These are phyloP conservation scores for Zygosaccharomyces siamensis DNA, from an alignment of 805 yeast genomes.

Conservation along the genomic window DNA sequence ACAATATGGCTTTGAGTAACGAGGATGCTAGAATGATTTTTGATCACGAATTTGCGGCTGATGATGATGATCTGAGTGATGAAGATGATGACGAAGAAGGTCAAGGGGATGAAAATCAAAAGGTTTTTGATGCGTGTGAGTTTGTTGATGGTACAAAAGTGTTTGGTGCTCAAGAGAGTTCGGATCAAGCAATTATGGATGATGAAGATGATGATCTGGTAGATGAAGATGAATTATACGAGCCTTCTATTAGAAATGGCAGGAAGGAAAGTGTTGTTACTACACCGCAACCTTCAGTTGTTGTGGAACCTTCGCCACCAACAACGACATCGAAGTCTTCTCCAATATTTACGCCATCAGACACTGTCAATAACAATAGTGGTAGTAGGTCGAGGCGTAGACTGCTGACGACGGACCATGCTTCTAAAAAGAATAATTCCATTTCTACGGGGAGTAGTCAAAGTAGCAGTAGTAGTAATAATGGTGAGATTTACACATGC, in stretches of 20 bases:
- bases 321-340: not conserved
- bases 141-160: conserved; percentile 13
- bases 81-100: conserved; percentile 23
- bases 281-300: conserved; percentile 1
- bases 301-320: not conserved
- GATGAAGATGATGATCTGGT: conserved; percentile 16
- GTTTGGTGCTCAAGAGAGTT: not conserved
- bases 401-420: not conserved
- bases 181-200: conserved; percentile 14
- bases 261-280: conserved; percentile 17
- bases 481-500: conserved; percentile 18
- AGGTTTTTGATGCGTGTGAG: conserved; percentile 9
- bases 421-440: not conserved
- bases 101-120: conserved; percentile 1
- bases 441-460: not conserved
- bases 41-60: conserved; percentile 29
- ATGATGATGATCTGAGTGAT: conserved; percentile 27
- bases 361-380: not conserved
- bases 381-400: not conserved
- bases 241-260: conserved; percentile 12
- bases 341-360: not conserved
- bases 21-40: conserved; percentile 31
- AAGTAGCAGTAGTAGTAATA: not conserved
- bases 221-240: conserved; percentile 22
- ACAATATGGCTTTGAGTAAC: conserved; percentile 20